phyloP scores from a whole-genome alignment of 2,329 filamentous ascomycete species.

The Sclerotinia trifoliorum region DNA sequence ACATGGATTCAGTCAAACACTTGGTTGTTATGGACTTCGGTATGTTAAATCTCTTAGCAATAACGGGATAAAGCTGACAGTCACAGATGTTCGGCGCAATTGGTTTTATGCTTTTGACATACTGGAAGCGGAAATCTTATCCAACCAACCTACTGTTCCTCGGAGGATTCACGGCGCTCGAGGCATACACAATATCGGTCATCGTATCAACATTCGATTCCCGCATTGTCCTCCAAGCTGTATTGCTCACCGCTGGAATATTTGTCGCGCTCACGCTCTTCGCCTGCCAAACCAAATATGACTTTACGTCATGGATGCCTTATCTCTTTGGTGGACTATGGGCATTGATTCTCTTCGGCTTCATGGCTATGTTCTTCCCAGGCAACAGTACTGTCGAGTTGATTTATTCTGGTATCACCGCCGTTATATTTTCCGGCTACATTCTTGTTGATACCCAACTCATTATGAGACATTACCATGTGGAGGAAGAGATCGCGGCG shows the following conservation, averaged over 20 bases:
- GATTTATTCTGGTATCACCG: slow-evolving; percentile 76
- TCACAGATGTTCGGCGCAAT: slow-evolving; percentile 72
- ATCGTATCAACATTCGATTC: slow-evolving; percentile 88
- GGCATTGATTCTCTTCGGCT: slow-evolving; percentile 87
- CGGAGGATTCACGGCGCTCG: slow-evolving; percentile 80
- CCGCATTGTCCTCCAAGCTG: slow-evolving; percentile 82
- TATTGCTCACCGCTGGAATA: slow-evolving; percentile 81
- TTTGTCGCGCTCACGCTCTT: slow-evolving; percentile 81
- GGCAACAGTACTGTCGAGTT: slow-evolving; percentile 79
- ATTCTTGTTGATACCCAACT: slow-evolving; percentile 96
- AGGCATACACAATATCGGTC: slow-evolving; percentile 91
- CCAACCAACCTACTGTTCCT: slow-evolving; percentile 94
- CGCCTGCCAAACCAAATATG: slow-evolving; percentile 96
- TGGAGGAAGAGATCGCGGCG: slow-evolving; percentile 96
- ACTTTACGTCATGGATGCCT: slow-evolving; percentile 96
- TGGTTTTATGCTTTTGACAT: slow-evolving; percentile 81
- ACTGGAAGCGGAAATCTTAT: slow-evolving; percentile 94
- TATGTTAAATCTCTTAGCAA: slow-evolving; percentile 43
- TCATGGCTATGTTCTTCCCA: slow-evolving; percentile 89
- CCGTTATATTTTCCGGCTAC: slow-evolving; percentile 89
- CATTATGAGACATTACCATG: slow-evolving; percentile 91
- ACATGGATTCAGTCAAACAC: slow-evolving; percentile 81
- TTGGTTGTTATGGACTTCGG: slow-evolving; percentile 81
- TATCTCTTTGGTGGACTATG: slow-evolving; percentile 90
- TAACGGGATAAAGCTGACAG: slow-evolving; percentile 25